These are phyloP conservation scores for Luffa aegyptiaca DNA, from an alignment of 306 rosid species.

Conservation along the genomic window DNA sequence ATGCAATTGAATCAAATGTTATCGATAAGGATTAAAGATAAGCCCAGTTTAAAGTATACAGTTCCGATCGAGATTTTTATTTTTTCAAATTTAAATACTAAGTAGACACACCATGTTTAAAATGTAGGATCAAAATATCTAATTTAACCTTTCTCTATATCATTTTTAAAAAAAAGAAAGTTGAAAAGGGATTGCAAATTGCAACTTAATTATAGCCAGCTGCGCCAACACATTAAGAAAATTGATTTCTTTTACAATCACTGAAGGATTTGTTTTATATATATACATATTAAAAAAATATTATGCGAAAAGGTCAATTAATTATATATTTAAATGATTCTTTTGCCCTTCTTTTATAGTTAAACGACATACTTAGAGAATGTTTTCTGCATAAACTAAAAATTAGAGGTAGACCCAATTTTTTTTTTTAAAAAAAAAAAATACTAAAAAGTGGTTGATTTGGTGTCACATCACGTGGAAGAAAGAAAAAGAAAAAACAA, in stretches of 20 bases:
- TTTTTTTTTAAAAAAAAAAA: background rate
- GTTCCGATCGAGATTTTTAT: background rate
- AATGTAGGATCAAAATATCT: background rate
- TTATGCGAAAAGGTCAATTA: background rate
- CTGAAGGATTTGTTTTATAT: background rate
- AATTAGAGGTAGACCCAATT: background rate
- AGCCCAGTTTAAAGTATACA: no score
- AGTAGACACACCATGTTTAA: no score
- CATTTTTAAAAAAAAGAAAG: background rate
- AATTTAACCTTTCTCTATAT: background rate
- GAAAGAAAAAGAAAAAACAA: conserved; percentile 14
- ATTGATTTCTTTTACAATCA: background rate
- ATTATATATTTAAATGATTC: background rate
- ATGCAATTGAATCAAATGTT: no score
- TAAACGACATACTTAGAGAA: background rate
- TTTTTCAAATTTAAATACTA: no score
- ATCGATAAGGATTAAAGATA: no score
- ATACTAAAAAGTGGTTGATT: conserved; percentile 17
- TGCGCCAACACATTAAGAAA: background rate
- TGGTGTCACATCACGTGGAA: conserved; percentile 27
- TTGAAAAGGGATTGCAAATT: background rate
- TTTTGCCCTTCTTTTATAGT: background rate
- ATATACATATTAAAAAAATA: background rate
- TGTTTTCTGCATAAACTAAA: background rate
- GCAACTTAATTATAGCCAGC: background rate